Evolutionary conservation across 2,329 filamentous ascomycete genomes (phyloP), one percentile per base, ranked within the genome.

Genomic region (Ophidiomyces ophidiicola): DNA sequence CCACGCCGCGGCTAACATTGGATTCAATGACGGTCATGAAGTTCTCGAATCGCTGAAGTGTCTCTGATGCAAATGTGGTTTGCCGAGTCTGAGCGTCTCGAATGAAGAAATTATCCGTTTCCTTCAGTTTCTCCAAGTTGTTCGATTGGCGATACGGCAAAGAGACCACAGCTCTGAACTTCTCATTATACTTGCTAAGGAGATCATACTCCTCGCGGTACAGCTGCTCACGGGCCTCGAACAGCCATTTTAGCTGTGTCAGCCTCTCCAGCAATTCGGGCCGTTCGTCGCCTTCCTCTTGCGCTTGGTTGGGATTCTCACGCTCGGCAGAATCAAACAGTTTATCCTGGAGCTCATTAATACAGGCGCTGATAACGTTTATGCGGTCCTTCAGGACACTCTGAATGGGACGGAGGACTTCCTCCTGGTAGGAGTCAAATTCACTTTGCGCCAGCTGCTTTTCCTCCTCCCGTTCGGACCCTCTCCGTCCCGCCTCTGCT

Each of bases 201-300:
- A 96, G 66, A 50, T 92, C 82, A 54, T 85, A 94, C 38, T 88
- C 74, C 51, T 85, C 82, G 30, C 83, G 78, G 62, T 96, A 80
- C 6, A 96, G 69, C 32, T 74, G 71, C 61, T 98, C 90, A n/a
- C 87, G 78, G 1, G 82, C 81, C 57, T 98, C 90, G 51, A 94
- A 96, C 6, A 96, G 77, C 87, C 90, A 96, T 54, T 96, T 98
- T 10, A 96, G 70, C 33, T 94, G 73, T 0, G 88, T 96, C 8
- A 98, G 70, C 61, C 94, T 93, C 60, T 98, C 90, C 2, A 96
- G 68, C 0, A 96, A 70, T 59, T 98, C 90, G 0, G 90, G 90
- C 55, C 87, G 79, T 57, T 94, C 88, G 50, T 96, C 88, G 12
- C 90, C 88, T 62, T 94, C 88, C 59, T 94, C 86, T 57, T 94